Base-by-base conservation (phyloP, 2,329 filamentous ascomycete genomes). In the Claviceps monticola region DNA sequence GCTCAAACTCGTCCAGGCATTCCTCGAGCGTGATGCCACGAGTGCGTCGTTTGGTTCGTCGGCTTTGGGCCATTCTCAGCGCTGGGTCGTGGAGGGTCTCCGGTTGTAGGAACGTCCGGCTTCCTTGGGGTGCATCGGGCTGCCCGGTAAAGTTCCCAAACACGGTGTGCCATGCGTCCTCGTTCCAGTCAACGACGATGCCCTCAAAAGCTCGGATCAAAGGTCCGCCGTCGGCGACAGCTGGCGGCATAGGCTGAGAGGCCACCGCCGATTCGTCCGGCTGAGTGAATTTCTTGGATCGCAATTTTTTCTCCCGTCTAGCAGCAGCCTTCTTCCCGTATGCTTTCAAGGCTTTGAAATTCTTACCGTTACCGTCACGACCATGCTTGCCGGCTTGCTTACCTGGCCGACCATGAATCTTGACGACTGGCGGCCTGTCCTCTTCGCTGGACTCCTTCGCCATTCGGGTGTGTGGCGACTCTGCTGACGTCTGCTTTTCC, bases 1-100 rank as follows among this genome's bases (percentile, higher is more conserved):
- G 91, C 62, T 93, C 88, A 59, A 95, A 97, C 67, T 97, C 93
- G 54, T 90, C 85, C 51, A 98, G 78, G 63, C 93, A 98, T 59
- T 96, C 89, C 21, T 93, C 85, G 4, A 98, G 75, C 0, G 82
- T 83, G 57, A 96, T 83, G 29, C 93, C 93, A 51, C 82, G 61
- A 19, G 66, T 67, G 11, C 65, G 63, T 14, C 69, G 68, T 29
- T 63, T 75, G 66, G 84, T 78, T 7, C 88, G 84, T 53, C 71
- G 72, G 48, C 74, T 72, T 39, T 90, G 84, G 51, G 74, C 75
- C 52, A 77, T 74, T 58, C 79, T 72, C 6, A 96, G 74, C 34
- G 82, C 82, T 1, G 81, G 70, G 63, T 88, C 79, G 53, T 79
- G 72, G 38, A 79, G 66, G 29, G 69, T 75, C 41, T 79, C 72